Evolutionary conservation across 352 stramenopile genomes (phyloP).

Genomic region (Phytophthora ohioensis): DNA sequence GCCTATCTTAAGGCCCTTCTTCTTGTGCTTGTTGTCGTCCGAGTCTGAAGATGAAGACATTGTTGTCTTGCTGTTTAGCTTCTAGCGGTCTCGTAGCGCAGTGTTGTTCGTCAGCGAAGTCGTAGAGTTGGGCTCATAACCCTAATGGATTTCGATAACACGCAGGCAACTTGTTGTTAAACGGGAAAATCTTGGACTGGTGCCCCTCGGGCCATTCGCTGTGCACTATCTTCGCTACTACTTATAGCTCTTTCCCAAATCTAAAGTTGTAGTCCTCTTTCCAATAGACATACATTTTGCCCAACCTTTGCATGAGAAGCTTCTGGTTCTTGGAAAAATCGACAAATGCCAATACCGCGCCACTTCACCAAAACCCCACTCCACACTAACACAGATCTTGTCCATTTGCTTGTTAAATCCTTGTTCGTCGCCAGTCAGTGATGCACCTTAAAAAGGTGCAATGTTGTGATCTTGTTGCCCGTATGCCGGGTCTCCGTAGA

Average conservation of each 20-base stretch:
- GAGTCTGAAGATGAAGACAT: too few relatives aligned
- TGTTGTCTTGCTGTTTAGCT: too few relatives aligned
- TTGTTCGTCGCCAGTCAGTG: slow-evolving; percentile 8
- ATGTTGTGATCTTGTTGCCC: slow-evolving; percentile 8
- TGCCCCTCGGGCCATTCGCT: background rate
- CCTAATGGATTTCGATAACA: too few relatives aligned
- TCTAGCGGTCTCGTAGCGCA: too few relatives aligned
- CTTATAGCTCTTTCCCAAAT: background rate
- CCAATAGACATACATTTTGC: slow-evolving; percentile 5
- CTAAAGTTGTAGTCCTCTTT: background rate
- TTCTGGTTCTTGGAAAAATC: slow-evolving; percentile 4
- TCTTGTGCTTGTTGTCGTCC: too few relatives aligned
- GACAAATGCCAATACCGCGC: background rate
- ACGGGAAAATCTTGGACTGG: background rate
- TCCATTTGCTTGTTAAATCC: slow-evolving; percentile 17
- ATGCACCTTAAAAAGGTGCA: slow-evolving; percentile 7
- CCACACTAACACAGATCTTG: slow-evolving; percentile 8
- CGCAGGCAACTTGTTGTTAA: too few relatives aligned
- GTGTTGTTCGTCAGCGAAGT: too few relatives aligned
- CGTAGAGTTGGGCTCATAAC: too few relatives aligned
- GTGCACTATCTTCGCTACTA: background rate
- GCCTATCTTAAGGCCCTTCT: too few relatives aligned
- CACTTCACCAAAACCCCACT: slow-evolving; percentile 2
- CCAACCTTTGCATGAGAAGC: background rate
- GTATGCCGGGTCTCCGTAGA: background rate